Conservation (phyloP, 257 asterid species). For the Linderniella brevidens region DNA sequence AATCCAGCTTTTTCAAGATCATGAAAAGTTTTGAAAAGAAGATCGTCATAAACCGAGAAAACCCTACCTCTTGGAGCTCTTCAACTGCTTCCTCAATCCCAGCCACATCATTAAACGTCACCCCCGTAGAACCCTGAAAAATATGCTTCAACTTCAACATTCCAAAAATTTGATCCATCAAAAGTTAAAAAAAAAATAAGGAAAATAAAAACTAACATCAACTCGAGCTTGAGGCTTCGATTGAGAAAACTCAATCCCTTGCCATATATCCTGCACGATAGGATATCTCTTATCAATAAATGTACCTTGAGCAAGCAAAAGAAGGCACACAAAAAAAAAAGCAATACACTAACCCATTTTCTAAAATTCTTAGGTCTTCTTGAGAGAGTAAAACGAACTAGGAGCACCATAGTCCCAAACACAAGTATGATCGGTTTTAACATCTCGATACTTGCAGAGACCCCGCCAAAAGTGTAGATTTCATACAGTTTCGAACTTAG, state of each 20-base stretch:
- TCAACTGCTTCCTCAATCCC: slow-evolving; percentile 99
- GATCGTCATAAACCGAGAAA: background rate
- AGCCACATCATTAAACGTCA: slow-evolving; percentile 81
- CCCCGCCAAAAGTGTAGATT: slow-evolving; percentile 62
- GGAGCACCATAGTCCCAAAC: slow-evolving; percentile 65
- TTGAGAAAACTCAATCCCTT: slow-evolving; percentile 94
- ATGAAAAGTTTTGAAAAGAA: background rate
- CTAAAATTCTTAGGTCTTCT: slow-evolving; percentile 90
- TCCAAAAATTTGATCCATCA: slow-evolving; percentile 4
- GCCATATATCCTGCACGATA: slow-evolving; percentile 89
- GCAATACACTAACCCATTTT: slow-evolving; percentile 60
- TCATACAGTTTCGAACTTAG: slow-evolving; percentile 42
- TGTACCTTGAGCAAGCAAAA: background rate
- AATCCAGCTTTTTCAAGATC: background rate
- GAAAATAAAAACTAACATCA: slow-evolving; percentile 51
- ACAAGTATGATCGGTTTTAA: slow-evolving; percentile 65
- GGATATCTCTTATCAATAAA: background rate
- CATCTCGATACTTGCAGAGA: slow-evolving; percentile 60
- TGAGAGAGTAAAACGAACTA: slow-evolving; percentile 85
- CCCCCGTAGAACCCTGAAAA: slow-evolving; percentile 91
- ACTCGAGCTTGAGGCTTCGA: slow-evolving; percentile 99
- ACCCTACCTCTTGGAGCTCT: slow-evolving; percentile 88
- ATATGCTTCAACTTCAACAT: background rate
- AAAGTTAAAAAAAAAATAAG: slow-evolving; percentile 3
- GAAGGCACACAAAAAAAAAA: slow-evolving; percentile 13